Evolutionary conservation across 352 stramenopile genomes (phyloP), one percentile per base, ranked within the genome.

Genomic region (Phytophthora pseudosyringae): DNA sequence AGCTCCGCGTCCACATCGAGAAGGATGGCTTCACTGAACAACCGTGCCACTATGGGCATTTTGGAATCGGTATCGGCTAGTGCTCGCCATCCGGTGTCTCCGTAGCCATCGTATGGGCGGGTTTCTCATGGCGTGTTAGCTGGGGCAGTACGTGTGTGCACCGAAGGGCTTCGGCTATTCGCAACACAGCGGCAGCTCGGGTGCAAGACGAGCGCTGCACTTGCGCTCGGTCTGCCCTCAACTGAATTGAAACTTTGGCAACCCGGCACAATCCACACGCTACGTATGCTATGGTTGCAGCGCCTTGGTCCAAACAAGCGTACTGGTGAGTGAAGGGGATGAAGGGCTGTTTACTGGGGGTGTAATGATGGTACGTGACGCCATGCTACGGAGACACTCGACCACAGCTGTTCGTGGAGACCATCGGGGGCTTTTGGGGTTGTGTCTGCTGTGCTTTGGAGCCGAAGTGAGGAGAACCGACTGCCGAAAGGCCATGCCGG

Each of bases 21-120:
- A 32, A 53, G 60, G 43, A 69, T 69, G 31, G 44, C 60, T 68
- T 49, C 51, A 57, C 51, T 67, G 59, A 67, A 61, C 58, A 38
- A 59, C 16, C 11, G 58, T 66, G 39, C 58, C 47, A 66, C 58
- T 66, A 18, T 66, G 48, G 40, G 18, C 58, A 26, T 60, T 45
- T 43, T 28, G 32, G 28, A n/a, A 21, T 21, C 21, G 21, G 21
- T 21, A 1, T 21, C 21, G 21, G 10, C 10, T 63, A 26, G 28
- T 41, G 36, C 4, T 35, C 40, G 26, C 32, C 47, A 28, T 13
- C 40, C 33, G 26, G 11, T n/a, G 26, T 29, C 54, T 6, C 16
- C 49, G 38, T 39, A 57, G 26, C 51, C 60, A 58, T 52, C 51
- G 31, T 59, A 55, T 56, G 51, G 50, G n/a, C 59, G 6, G 51